Evolutionary conservation across 495 filamentous ascomycete species (phyloP).

Genomic region (Neurospora africana): DNA sequence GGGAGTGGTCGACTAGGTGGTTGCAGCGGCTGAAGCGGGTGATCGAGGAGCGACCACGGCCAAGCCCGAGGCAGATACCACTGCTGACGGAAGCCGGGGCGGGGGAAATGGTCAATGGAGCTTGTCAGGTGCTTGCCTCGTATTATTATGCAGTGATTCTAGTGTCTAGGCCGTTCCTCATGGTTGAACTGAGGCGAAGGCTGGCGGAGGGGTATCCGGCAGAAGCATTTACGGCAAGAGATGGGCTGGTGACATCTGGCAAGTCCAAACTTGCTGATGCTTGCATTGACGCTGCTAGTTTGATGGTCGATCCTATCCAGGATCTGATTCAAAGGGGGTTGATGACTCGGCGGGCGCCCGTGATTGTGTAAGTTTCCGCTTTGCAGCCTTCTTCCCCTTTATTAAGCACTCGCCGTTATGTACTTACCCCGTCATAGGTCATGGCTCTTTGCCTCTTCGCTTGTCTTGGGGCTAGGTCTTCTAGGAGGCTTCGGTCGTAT

Average conservation of each 20-base stretch:
- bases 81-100: background rate
- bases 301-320: conserved; percentile 32
- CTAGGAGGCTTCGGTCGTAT: conserved; percentile 34
- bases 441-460: conserved; percentile 37
- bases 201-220: conserved; percentile 16
- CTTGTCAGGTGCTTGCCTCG: conserved; percentile 31
- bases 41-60: conserved; percentile 6
- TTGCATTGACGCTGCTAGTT: conserved; percentile 36
- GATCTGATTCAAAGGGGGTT: conserved; percentile 21
- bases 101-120: conserved; percentile 19
- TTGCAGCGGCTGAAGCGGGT: conserved; percentile 23
- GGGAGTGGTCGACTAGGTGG: conserved; percentile 35
- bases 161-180: conserved; percentile 35
- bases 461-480: conserved; percentile 35
- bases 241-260: conserved; percentile 11
- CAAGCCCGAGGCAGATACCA: background rate
- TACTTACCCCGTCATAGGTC: conserved; percentile 16
- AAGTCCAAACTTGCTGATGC: conserved; percentile 34
- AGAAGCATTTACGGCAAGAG: background rate
- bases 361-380: conserved; percentile 28
- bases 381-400: background rate
- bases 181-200: conserved; percentile 34
- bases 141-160: conserved; percentile 40
- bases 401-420: background rate
- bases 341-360: conserved; percentile 27